phyloP scores from a whole-genome alignment of 2,329 filamentous ascomycete species.

The Botryotinia convoluta region DNA sequence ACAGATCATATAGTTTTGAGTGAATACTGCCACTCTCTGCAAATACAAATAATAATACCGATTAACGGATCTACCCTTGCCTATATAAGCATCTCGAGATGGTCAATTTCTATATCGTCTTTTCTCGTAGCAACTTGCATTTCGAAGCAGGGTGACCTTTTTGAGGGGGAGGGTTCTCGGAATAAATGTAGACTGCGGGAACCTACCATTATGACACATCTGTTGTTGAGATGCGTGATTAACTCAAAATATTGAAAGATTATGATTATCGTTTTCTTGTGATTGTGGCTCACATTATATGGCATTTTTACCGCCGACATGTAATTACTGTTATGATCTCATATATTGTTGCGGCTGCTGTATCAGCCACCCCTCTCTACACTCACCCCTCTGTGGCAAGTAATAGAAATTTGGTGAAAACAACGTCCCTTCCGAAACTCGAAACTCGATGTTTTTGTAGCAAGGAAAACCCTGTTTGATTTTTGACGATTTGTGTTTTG shows the following conservation, averaged over 20 bases:
- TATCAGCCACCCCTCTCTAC: fast-evolving
- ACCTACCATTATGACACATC: too few species aligned
- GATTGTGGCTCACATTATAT: background rate
- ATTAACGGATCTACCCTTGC: fast-evolving
- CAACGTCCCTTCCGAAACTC: background rate
- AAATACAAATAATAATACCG: fast-evolving
- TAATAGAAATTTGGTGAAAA: background rate
- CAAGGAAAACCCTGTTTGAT: too few species aligned
- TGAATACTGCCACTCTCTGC: background rate
- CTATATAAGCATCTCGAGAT: background rate
- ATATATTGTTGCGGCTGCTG: fast-evolving
- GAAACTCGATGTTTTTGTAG: background rate
- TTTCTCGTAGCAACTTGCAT: background rate
- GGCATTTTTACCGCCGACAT: fast-evolving
- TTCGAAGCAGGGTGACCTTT: background rate
- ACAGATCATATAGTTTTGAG: background rate
- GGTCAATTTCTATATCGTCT: background rate
- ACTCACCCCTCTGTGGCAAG: fast-evolving
- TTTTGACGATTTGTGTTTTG: too few species aligned
- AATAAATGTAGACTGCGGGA: background rate
- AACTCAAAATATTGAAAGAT: background rate
- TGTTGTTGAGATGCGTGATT: fast-evolving
- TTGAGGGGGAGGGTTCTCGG: background rate
- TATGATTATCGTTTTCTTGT: background rate
- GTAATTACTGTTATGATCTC: background rate